Evolutionary conservation across 257 asterid genomes (phyloP).

Genomic region (Nemophila menziesii): DNA sequence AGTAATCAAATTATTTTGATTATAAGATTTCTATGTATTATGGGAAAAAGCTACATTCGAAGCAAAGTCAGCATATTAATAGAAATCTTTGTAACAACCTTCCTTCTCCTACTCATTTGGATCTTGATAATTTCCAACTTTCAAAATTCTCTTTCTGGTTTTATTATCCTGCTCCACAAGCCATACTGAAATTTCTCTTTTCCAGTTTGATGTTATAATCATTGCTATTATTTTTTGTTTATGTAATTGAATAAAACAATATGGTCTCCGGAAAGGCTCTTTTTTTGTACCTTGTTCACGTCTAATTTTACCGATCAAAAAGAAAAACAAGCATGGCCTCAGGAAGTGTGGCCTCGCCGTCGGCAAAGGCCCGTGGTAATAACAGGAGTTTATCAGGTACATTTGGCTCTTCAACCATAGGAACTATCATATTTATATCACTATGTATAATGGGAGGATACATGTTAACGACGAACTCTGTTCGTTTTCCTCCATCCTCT

Average conservation of each 20-base stretch:
- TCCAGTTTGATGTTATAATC: not conserved
- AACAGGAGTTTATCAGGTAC: constrained; percentile 38
- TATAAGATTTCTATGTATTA: too few relatives aligned
- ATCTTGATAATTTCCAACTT: constrained; percentile 33
- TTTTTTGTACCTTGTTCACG: too few relatives aligned
- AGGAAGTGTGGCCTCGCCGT: constrained; percentile 33
- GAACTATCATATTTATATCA: constrained; percentile 37
- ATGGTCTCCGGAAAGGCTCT: constrained; percentile 23
- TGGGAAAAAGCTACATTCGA: too few relatives aligned
- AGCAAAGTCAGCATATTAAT: too few relatives aligned
- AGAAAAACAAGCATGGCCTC: constrained; percentile 34
- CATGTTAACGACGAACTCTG: constrained; percentile 45
- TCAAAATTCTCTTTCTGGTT: constrained; percentile 4
- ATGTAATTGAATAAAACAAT: not conserved
- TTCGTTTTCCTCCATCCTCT: constrained; percentile 26
- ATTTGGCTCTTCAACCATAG: constrained; percentile 39
- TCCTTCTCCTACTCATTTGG: constrained; percentile 70
- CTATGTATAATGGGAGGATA: constrained; percentile 49
- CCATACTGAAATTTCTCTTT: constrained; percentile 8
- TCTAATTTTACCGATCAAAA: too few relatives aligned
- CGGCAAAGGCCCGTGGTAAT: too few relatives aligned
- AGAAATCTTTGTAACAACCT: constrained; percentile 19
- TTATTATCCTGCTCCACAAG: constrained; percentile 14
- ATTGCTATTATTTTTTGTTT: not conserved
- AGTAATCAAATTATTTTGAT: too few relatives aligned